A percentile compares a stretch with the other conserved stretches of the same genome.
Evolutionary conservation across 768 basidiomycete species (phyloP).

Genomic region (Mycena kentingensis): DNA sequence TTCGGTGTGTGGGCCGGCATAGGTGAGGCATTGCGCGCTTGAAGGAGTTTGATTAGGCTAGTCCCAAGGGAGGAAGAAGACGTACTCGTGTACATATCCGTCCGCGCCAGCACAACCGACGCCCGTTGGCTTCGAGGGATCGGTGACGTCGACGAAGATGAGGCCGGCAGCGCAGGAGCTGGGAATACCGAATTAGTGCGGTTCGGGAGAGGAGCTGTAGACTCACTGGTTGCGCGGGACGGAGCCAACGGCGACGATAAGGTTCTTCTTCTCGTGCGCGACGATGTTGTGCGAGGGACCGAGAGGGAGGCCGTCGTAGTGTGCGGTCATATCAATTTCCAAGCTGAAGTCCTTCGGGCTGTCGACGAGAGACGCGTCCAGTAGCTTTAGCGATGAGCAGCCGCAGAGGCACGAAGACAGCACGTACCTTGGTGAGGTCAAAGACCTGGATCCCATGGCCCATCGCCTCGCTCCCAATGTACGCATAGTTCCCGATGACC

Average conservation of each 20-base stretch:
- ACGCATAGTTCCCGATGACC: conserved; percentile 25
- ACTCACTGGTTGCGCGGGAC: conserved; percentile 21
- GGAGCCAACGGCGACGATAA: conserved; percentile 31
- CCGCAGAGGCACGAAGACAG: not conserved
- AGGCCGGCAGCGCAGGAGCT: conserved; percentile 26
- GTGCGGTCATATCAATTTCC: conserved; percentile 17
- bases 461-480: conserved; percentile 30
- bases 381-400: conserved; percentile 9
- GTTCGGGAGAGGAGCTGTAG: not conserved
- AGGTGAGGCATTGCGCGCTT: conserved; percentile 33
- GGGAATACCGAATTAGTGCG: not conserved
- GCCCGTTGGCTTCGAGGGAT: conserved; percentile 28
- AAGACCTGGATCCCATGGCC: conserved; percentile 33
- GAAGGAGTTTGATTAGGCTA: not conserved
- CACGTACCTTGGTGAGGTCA: conserved; percentile 27
- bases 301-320: conserved; percentile 28
- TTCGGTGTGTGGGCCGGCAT: conserved; percentile 31
- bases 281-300: conserved; percentile 34
- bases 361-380: conserved; percentile 14
- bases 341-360: conserved; percentile 27
- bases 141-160: conserved; percentile 32
- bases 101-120: conserved; percentile 28
- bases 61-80: not conserved
- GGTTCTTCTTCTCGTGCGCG: conserved; percentile 22
- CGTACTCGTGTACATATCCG: conserved; percentile 33